phyloP scores from a whole-genome alignment of 805 yeast genomes.

The Spathaspora hagerdaliae region DNA sequence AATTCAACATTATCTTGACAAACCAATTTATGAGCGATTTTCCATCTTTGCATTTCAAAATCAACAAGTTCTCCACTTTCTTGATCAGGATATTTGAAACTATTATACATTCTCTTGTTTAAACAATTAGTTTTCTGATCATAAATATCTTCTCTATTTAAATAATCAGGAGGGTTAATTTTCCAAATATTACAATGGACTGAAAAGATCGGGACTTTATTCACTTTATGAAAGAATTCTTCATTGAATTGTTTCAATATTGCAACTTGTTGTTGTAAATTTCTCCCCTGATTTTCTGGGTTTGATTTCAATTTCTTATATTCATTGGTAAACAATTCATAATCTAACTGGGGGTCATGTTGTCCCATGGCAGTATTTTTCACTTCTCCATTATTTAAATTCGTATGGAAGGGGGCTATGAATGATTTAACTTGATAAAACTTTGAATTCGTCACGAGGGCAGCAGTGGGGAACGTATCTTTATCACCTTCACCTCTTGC shows the following conservation, averaged over 20 bases:
- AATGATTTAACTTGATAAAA: conserved; percentile 15
- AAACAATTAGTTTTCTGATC: conserved; percentile 6
- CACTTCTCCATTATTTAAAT: conserved; percentile 13
- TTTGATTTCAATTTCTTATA: conserved; percentile 3
- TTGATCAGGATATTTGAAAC: conserved; percentile 1
- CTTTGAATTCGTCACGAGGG: conserved; percentile 19
- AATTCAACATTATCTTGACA: conserved; percentile 10
- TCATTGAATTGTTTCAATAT: conserved; percentile 10
- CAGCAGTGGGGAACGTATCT: conserved; percentile 70
- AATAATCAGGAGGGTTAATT: conserved; percentile 10
- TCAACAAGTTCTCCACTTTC: conserved; percentile 6
- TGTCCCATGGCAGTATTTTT: conserved; percentile 34
- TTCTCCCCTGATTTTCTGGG: neutral
- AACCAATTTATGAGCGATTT: conserved; percentile 4
- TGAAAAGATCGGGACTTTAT: conserved; percentile 10
- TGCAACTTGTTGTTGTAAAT: conserved; percentile 16
- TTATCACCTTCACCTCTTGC: conserved; percentile 77
- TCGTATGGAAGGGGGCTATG: conserved; percentile 18
- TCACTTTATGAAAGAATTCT: neutral
- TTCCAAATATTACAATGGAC: conserved; percentile 17
- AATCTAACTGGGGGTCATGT: conserved; percentile 23
- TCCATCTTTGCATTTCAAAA: conserved; percentile 13
- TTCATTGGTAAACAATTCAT: conserved; percentile 8
- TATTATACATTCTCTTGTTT: conserved; percentile 8
- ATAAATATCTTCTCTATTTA: conserved; percentile 3